phyloP scores from a whole-genome alignment of 1,284 basidiomycete species.

The Fomes fomentarius region DNA sequence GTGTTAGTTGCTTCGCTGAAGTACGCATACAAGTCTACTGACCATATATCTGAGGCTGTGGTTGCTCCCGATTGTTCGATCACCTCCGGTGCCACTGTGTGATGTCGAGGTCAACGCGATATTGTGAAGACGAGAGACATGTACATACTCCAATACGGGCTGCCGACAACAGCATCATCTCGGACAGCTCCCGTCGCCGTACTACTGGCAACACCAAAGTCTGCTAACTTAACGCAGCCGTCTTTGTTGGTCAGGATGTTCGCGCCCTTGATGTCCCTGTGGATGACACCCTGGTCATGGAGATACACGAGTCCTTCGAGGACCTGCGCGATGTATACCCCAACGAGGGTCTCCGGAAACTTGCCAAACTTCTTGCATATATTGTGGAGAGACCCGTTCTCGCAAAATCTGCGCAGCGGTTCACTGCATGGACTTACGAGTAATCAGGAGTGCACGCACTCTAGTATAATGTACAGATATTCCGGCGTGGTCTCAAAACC shows the following conservation, averaged over 20 bases:
- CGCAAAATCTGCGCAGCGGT: conserved; percentile 75
- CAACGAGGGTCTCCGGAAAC: conserved; percentile 95
- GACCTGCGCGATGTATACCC: conserved; percentile 94
- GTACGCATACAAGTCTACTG: conserved; percentile 23
- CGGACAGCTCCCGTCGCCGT: conserved; percentile 71
- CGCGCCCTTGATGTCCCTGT: conserved; percentile 98
- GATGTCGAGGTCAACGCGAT: conserved; percentile 22
- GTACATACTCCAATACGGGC: conserved; percentile 91
- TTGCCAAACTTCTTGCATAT: conserved; percentile 98
- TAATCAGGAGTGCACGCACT: conserved; percentile 47
- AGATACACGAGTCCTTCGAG: conserved; percentile 93
- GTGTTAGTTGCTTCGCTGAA: background rate
- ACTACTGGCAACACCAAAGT: conserved; percentile 89
- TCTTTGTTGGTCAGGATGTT: conserved; percentile 99
- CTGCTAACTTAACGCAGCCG: conserved; percentile 93
- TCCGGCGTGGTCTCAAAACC: conserved; percentile 96
- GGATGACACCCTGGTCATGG: conserved; percentile 97
- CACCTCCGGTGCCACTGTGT: conserved; percentile 92
- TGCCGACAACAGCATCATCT: conserved; percentile 92
- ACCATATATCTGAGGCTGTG: conserved; percentile 97
- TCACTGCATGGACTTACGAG: background rate
- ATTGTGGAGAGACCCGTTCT: conserved; percentile 95
- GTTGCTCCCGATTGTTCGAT: conserved; percentile 97
- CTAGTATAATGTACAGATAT: conserved; percentile 95
- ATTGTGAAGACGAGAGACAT: conserved; percentile 29